Evolutionary conservation across 257 asterid genomes (phyloP), one percentile per base, ranked within the genome.

Genomic region (Capsicum chinense): DNA sequence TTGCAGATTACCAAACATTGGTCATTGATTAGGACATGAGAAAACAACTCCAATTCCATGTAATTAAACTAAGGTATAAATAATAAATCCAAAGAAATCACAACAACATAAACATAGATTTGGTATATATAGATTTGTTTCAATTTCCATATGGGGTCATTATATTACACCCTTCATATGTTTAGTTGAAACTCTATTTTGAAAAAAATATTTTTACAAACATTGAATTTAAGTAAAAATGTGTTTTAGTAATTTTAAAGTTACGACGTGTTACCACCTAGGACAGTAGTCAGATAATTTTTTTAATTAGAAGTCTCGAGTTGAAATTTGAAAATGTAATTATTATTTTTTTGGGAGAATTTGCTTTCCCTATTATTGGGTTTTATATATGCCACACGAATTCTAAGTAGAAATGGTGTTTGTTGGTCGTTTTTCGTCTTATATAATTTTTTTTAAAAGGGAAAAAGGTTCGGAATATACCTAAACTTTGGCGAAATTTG

Each of bases 1-100:
- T 52, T 74, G 60, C 19, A 50, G 63, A 21, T 76, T 54, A 76
- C 81, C 81, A 76, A 76, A 76, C 26, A 76, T 76, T 52, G 6
- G 14, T 21, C 63, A 76, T 50, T 54, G 81, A 76, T 76, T 52
- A 52, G 48, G 64, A 52, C 81, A 76, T 26, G 15, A 17, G 15
- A 17, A 54, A 76, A 76, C 81, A 52, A 54, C 81, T 76, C 62
- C 81, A 76, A 52, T 54, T 21, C 48, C 48, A 76, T n/a, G 44
- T 26, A 52, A 12, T 69, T 69, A 69, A 69, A 69, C 56, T 7
- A 69, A 69, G 56, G 79, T 42, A 69, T 39, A 39, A 39, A 39
- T 9, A 57, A 62, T 19, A 69, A 69, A 11, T 39, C 79, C 79
- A 69, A 69, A 39, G 6, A 69, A 69, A 69, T 16, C 56, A 52